Percentiles rank a stretch among this genome's conserved stretches.
These are phyloP conservation scores for Porcisia hertigi DNA, from an alignment of 208 protist species.

Conservation along the genomic window DNA sequence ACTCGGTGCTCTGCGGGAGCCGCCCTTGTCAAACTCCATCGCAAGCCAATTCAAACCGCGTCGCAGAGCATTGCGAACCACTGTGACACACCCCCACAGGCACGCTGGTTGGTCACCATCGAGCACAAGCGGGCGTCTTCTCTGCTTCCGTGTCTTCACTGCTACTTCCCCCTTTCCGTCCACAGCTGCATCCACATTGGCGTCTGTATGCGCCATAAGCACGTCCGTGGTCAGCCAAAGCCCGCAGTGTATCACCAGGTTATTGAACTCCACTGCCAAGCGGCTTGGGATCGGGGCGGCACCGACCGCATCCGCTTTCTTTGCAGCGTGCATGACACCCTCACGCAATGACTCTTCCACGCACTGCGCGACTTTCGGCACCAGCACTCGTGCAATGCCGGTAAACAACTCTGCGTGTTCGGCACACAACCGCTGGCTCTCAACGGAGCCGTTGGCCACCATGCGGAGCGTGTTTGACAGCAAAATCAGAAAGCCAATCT, in stretches of 20 bases:
- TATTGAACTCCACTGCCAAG: slow-evolving; percentile 62
- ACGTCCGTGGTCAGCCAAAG: slow-evolving; percentile 59
- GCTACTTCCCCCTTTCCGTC: neutral
- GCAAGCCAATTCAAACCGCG: slow-evolving; percentile 48
- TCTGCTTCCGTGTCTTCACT: neutral
- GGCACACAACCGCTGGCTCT: slow-evolving; percentile 47
- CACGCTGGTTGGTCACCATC: slow-evolving; percentile 56
- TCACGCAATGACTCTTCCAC: slow-evolving; percentile 39
- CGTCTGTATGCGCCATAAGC: slow-evolving; percentile 36
- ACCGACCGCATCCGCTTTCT: neutral
- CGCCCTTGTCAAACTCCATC: slow-evolving; percentile 13
- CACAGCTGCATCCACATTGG: slow-evolving; percentile 7
- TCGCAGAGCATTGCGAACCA: slow-evolving; percentile 60
- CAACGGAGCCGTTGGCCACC: slow-evolving; percentile 31
- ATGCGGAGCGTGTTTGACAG: slow-evolving; percentile 55
- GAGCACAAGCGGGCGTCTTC: slow-evolving; percentile 34
- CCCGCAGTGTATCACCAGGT: slow-evolving; percentile 61
- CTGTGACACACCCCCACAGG: slow-evolving; percentile 51
- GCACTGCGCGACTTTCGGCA: slow-evolving; percentile 44
- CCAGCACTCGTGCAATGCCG: slow-evolving; percentile 30
- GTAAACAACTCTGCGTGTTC: slow-evolving; percentile 45
- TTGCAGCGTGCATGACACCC: neutral
- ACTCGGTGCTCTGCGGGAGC: neutral
- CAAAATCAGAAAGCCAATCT: slow-evolving; percentile 67
- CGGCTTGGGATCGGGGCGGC: slow-evolving; percentile 33